Evolutionary conservation across 179 eudicot genomes (phyloP).

Genomic region (Silene coronaria): DNA sequence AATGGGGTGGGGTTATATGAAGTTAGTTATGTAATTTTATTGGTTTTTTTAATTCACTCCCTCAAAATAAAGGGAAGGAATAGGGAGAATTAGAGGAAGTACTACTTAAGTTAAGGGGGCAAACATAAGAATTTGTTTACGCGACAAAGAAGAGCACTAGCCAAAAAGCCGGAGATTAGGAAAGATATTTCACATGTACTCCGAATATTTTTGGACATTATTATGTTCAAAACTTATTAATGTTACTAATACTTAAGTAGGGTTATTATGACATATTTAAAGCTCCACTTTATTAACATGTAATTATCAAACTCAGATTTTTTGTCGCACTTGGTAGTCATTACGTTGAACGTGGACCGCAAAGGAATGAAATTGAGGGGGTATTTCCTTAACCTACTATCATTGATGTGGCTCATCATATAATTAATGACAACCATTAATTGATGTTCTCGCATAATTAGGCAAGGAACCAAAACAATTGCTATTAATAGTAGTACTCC

Average conservation of each 20-base stretch:
- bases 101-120: too few relatives aligned
- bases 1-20: too few relatives aligned
- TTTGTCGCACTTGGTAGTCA: background rate
- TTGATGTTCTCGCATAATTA: too few relatives aligned
- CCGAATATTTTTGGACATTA: conserved; percentile 14
- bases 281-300: background rate
- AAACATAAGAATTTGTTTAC: background rate
- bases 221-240: background rate
- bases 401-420: background rate
- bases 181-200: conserved; percentile 22
- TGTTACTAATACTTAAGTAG: background rate
- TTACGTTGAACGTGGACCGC: conserved; percentile 20
- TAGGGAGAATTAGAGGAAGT: too few relatives aligned
- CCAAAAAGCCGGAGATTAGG: conserved; percentile 34
- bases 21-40: too few relatives aligned
- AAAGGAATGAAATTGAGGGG: background rate
- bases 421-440: too few relatives aligned
- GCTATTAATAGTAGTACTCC: too few relatives aligned
- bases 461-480: too few relatives aligned
- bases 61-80: too few relatives aligned
- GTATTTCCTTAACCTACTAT: background rate
- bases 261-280: background rate
- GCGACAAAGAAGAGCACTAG: conserved; percentile 23
- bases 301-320: background rate
- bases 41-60: too few relatives aligned